Evolutionary conservation across 2,329 filamentous ascomycete genomes (phyloP), one percentile per base, ranked within the genome.

Genomic region (Aspergillus pseudoterreus): DNA sequence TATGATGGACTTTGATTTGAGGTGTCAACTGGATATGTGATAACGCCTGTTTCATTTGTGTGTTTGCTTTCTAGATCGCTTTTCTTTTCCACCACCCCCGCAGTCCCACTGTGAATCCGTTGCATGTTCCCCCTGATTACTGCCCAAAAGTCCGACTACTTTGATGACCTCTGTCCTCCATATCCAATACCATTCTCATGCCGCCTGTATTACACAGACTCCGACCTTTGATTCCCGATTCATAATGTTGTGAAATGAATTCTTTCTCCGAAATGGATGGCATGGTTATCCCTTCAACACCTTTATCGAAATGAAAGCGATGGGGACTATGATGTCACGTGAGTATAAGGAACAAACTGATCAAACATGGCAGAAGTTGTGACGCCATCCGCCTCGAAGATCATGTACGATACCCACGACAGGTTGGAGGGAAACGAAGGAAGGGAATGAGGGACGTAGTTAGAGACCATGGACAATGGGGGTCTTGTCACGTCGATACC

Each of bases 41-140:
- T 65, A 61, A 66, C 61, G 61, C 56, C 54, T 39, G 49, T 51
- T 52, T 46, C 45, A 39, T 53, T 49, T 54, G 43, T 45, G 47
- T 51, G 33, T 47, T 43, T 53, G 52, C 48, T 42, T 27, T 48
- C 42, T 54, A 51, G 52, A 54, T 51, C 48, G 30, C 33, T 54
- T 45, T 47, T 43, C 45, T 43, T 52, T 44, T 49, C 46, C 49
- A 33, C 45, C 44, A 42, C 47, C 27, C n/a, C 44, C 22, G 32
- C 44, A 36, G 45, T 43, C 47, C 10, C 42, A 11, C 17, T 51
- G 22, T 43, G 33, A 39, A 33, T 43, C 43, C 19, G 19, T 45
- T 50, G 33, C 39, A 19, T 42, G 19, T 45, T 45, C 15, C 48
- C 39, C 17, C 17, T 41, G 45, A 32, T 41, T 27, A 27, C 27